Evolutionary conservation across 139 green algal genomes (phyloP), one percentile per base, ranked within the genome.

Genomic region (Monoraphidium neglectum): DNA sequence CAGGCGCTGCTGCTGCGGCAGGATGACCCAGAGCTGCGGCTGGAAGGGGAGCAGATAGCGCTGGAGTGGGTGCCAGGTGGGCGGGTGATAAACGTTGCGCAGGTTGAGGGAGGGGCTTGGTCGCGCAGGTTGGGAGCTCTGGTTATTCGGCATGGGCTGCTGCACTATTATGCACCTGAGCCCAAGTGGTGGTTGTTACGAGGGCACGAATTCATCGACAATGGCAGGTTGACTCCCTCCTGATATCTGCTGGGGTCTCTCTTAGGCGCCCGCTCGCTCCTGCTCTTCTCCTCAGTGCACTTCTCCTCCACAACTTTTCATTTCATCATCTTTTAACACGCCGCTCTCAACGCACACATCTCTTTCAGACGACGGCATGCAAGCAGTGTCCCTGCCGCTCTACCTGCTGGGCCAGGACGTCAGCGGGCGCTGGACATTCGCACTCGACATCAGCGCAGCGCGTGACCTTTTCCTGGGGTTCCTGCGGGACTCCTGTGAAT

Each of bases 361-460:
- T 69, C 23, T 43, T 38, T 15, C 69, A 75, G 59, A 47, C 35
- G 46, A 76, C 78, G 78, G 76, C 15, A 71, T 74, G n/a, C 57
- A 18, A 1, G 33, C 64, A 12, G 63, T 80, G 35, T 68, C 77
- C 35, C 69, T 89, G n/a, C 84, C 84, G 23, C 81, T 89, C 43
- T 89, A 87, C 71, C 76, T 87, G 66, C 60, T 89, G 49, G 84
- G 84, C 3, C 76, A 79, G 68, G 75, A 82, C 60, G 56, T 56
- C 21, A 74, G 73, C 21, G 78, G 80, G 67, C 86, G 82, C 63
- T 90, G 86, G 86, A 90, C 86, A 2, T 88, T 88, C 69, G 86
- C 86, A 4, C 32, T 90, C 23, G 86, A 90, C 62, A 76, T 90
- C 23, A 76, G 33, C 47, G 23, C 49, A 26, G 73, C 73, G 15